phyloP scores from a whole-genome alignment of 1,284 basidiomycete genomes.

The Hemileia vastatrix region DNA sequence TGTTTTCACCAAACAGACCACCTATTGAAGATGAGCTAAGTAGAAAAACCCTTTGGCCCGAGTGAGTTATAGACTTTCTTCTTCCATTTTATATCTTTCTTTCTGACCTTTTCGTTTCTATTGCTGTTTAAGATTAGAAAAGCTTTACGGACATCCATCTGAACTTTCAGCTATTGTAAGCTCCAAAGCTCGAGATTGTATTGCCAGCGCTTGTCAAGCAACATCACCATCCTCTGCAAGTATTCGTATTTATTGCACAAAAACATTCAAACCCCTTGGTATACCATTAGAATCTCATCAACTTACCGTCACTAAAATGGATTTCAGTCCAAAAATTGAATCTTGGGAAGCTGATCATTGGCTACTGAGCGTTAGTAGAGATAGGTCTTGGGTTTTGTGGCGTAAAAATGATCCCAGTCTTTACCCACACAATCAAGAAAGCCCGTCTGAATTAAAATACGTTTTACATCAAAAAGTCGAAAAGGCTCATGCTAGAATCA shows the following conservation, averaged over 20 bases:
- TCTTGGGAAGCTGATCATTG: conserved; percentile 67
- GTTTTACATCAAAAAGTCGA: conserved; percentile 55
- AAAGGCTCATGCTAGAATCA: conserved; percentile 80
- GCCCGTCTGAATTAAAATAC: conserved; percentile 50
- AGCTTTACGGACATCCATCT: conserved; percentile 95
- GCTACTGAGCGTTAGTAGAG: conserved; percentile 76
- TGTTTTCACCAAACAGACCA: conserved; percentile 46
- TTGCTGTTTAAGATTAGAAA: conserved; percentile 54
- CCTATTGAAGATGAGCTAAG: conserved; percentile 73
- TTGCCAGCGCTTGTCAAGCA: conserved; percentile 89
- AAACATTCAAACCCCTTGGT: conserved; percentile 60
- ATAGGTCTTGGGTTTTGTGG: conserved; percentile 86
- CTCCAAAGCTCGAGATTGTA: conserved; percentile 58
- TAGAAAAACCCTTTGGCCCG: conserved; percentile 85
- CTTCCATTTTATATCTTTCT: not conserved
- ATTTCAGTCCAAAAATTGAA: conserved; percentile 77
- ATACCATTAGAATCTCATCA: conserved; percentile 68
- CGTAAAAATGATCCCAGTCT: conserved; percentile 40
- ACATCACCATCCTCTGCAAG: conserved; percentile 78
- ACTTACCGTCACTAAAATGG: conserved; percentile 78
- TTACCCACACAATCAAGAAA: conserved; percentile 2
- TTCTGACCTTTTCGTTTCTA: not conserved
- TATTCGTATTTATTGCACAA: conserved; percentile 68
- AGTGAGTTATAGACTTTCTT: conserved; percentile 31
- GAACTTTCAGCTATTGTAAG: conserved; percentile 73